These are phyloP conservation scores for Euphorbia schlechtendalii DNA, from an alignment of 441 rosid genomes.

Conservation along the genomic window DNA sequence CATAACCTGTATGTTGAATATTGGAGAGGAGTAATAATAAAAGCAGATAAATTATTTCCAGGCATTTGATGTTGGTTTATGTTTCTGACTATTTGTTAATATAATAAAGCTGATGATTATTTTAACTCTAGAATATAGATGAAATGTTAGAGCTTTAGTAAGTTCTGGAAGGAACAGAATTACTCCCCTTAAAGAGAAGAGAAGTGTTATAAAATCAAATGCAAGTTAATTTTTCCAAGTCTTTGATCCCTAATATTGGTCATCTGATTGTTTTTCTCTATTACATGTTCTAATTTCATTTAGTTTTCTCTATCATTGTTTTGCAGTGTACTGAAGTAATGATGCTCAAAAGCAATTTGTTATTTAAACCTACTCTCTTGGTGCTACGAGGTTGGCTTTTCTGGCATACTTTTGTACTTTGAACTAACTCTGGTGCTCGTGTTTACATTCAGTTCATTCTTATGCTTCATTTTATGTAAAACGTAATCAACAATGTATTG, in stretches of 20 bases:
- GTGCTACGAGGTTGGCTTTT: constrained; percentile 17
- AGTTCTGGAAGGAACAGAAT: no score
- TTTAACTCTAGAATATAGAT: neutral
- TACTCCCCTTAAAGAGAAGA: neutral
- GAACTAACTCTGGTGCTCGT: constrained; percentile 17
- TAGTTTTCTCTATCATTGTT: constrained; percentile 6
- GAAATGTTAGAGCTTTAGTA: neutral
- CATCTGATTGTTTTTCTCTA: no score
- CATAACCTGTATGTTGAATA: neutral
- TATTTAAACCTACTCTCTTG: constrained; percentile 15
- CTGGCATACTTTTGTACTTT: constrained; percentile 17
- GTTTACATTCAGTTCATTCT: constrained; percentile 20
- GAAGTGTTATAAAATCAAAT: neutral
- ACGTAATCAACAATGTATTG: neutral
- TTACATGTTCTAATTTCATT: neutral
- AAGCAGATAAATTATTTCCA: neutral
- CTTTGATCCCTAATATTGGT: no score
- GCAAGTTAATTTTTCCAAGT: no score
- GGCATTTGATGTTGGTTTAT: neutral
- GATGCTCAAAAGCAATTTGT: constrained; percentile 22
- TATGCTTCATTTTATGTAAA: constrained; percentile 5
- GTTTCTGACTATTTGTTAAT: neutral
- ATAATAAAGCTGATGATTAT: neutral
- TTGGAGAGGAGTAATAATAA: neutral
- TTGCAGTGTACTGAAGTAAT: constrained; percentile 72